Evolutionary conservation across 148 eudicot genomes (phyloP), one percentile per base, ranked within the genome.

Genomic region (Chenopodium berlandieri): DNA sequence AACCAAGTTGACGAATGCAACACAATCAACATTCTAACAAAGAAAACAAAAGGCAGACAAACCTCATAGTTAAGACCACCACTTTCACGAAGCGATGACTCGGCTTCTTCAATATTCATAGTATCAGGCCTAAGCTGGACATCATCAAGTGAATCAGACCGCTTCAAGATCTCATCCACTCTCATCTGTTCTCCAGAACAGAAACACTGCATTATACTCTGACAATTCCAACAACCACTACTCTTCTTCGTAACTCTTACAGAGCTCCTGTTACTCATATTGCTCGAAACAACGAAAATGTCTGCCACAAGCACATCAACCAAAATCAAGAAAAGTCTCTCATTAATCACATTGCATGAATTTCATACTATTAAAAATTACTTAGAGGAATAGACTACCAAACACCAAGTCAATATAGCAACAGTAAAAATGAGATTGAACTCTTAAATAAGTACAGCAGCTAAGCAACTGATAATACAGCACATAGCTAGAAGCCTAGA

Each of bases 51-150:
- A 11, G 31, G 76, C 63, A 79, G 76, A 82, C 77, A 54, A 70
- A 96, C 99, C 99, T 94, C 99, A 67, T 86, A 94, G 83, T 94
- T 96, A 70, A 96, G 83, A 81, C 81, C 85, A 86, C 95, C 95
- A 83, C 89, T 92, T 84, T 91, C 97, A 52, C 97, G 94, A 80
- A 96, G 88, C 77, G 99, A 92, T 32, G 91, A 90, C 84, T 96
- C 99, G 20, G 98, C 99, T 88, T 96, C 98, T 87, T 96, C 95
- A 54, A 96, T 88, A 79, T 94, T 91, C 64, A 91, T 90, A 72
- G 86, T 87, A 64, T 94, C 97, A 27, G 46, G 85, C 81, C 83
- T 91, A 73, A 60, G 85, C 69, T 87, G 90, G 66, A 65, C 79
- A 64, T 84, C 94, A 73, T 78, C 90, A 75, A 75, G 84, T 58